Evolutionary conservation across 305 asterid genomes (phyloP).

Genomic region (Nicotiana rustica): DNA sequence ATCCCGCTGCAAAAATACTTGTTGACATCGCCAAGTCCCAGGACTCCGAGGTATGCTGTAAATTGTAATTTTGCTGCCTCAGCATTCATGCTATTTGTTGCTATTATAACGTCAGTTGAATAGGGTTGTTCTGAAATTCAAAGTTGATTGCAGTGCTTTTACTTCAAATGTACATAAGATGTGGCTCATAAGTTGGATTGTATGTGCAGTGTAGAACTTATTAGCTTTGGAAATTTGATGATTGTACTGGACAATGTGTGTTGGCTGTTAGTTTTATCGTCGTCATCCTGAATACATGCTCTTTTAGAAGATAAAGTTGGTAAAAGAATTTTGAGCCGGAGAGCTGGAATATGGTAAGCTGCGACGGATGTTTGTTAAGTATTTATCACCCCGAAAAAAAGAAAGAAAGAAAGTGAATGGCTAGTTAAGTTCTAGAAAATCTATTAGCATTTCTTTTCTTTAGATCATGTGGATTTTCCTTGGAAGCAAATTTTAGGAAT

Average conservation of each 20-base stretch:
- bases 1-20: conserved; percentile 98
- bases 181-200: neutral
- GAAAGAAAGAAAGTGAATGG: neutral
- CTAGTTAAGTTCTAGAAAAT: neutral
- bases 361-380: neutral
- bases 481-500: neutral
- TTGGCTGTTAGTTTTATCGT: neutral
- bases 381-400: too few species aligned
- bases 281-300: neutral
- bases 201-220: neutral
- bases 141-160: conserved; percentile 2
- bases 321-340: neutral
- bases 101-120: conserved; percentile 6
- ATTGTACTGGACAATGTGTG: neutral
- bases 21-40: conserved; percentile 99
- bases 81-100: neutral
- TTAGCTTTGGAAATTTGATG: neutral
- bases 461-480: neutral
- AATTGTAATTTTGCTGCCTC: conserved; percentile 22
- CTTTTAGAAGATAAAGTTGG: neutral
- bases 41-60: conserved; percentile 83
- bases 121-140: neutral
- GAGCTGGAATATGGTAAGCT: neutral
- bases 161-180: neutral
- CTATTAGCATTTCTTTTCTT: neutral